phyloP scores from a whole-genome alignment of 768 basidiomycete species.

The Mycena galericulata region DNA sequence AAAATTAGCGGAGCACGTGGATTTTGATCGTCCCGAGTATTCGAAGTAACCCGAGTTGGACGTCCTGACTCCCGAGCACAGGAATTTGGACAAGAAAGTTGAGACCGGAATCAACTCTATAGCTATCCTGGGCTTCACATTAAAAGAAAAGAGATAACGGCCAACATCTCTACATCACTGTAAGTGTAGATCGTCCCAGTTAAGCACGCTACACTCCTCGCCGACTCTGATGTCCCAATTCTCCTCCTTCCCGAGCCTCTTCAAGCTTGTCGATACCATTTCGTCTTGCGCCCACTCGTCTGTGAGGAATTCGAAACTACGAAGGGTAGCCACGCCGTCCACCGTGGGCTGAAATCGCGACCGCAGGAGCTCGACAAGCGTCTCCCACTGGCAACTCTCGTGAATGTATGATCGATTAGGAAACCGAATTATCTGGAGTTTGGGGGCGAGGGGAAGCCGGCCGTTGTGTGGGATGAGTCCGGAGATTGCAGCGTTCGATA shows the following conservation, averaged over 20 bases:
- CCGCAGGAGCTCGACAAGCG: conserved; percentile 3
- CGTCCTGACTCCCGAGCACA: too few species aligned
- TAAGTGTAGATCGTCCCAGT: not conserved
- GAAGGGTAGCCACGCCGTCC: not conserved
- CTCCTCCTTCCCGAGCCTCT: not conserved
- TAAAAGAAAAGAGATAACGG: too few species aligned
- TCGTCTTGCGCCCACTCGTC: not conserved
- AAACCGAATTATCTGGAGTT: conserved; percentile 35
- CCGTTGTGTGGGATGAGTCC: not conserved
- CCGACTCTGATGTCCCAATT: conserved; percentile 14
- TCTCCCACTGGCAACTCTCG: conserved; percentile 10
- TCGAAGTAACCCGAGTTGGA: too few species aligned
- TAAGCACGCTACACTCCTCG: not conserved
- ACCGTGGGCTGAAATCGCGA: conserved; percentile 8
- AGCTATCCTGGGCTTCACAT: too few species aligned
- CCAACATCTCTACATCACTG: too few species aligned
- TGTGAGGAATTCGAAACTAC: conserved; percentile 2
- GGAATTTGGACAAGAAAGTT: too few species aligned
- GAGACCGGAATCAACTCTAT: too few species aligned
- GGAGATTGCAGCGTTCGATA: not conserved
- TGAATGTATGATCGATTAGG: conserved; percentile 6
- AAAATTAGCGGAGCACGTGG: too few species aligned
- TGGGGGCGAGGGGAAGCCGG: not conserved
- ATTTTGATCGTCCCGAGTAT: too few species aligned
- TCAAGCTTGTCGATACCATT: not conserved